Evolutionary conservation across 1,284 basidiomycete genomes (phyloP).

Genomic region (Trametes versicolor): DNA sequence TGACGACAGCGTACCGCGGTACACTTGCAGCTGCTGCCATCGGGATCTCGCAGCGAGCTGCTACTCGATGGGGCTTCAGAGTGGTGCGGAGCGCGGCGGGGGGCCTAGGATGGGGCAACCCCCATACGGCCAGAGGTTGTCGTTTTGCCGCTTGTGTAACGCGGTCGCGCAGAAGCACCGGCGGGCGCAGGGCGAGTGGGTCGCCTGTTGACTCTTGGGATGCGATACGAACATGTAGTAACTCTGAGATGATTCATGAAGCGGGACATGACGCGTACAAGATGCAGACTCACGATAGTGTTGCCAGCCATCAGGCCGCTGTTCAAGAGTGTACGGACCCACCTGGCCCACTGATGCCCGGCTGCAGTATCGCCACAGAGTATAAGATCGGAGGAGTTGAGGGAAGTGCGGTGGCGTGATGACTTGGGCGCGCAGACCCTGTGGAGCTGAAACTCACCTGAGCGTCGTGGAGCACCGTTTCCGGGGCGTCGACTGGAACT

Average conservation of each 20-base stretch:
- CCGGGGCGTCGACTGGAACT: no score
- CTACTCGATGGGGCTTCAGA: background rate
- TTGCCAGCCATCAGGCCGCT: background rate
- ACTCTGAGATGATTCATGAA: no score
- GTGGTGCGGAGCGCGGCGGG: background rate
- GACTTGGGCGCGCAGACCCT: no score
- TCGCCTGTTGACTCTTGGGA: background rate
- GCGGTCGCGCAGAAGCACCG: background rate
- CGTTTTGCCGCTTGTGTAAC: background rate
- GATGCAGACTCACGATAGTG: background rate
- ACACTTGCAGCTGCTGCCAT: background rate
- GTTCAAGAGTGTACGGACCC: background rate
- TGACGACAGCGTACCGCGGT: background rate
- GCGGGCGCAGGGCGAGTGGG: background rate
- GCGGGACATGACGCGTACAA: slow-evolving; percentile 4
- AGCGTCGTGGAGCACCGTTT: background rate
- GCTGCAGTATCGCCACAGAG: no score
- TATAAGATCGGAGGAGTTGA: no score
- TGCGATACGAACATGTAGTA: background rate
- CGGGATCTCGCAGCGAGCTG: background rate
- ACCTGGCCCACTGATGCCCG: background rate
- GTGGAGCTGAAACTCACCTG: no score
- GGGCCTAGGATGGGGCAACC: no score
- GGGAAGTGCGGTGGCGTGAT: no score
- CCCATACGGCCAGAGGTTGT: background rate